Evolutionary conservation across 495 filamentous ascomycete genomes (phyloP).

Genomic region (Penicillium chermesinum): DNA sequence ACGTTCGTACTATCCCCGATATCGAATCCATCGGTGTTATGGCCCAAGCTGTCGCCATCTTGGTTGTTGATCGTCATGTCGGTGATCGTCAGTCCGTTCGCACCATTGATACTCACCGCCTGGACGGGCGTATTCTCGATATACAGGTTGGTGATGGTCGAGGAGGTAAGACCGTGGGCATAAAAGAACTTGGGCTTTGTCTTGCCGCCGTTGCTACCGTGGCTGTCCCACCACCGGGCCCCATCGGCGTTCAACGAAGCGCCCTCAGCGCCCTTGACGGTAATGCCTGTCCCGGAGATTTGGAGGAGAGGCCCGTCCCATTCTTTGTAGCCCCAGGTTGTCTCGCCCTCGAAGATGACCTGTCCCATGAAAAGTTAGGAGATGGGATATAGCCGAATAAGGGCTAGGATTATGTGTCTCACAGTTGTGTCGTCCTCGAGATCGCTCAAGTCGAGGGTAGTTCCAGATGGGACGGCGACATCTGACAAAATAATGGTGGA

Average conservation of each 20-base stretch:
- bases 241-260: slow-evolving; percentile 40
- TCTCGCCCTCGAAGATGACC: slow-evolving; percentile 49
- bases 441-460: slow-evolving; percentile 46
- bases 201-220: slow-evolving; percentile 51
- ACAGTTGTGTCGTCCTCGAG: slow-evolving; percentile 42
- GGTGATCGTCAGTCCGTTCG: slow-evolving; percentile 43
- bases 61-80: slow-evolving; percentile 57
- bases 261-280: slow-evolving; percentile 39
- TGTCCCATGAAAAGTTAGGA: slow-evolving; percentile 8
- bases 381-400: not conserved
- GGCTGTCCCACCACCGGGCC: slow-evolving; percentile 47
- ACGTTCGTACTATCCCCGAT: slow-evolving; percentile 49
- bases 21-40: slow-evolving; percentile 68
- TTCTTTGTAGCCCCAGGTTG: slow-evolving; percentile 51
- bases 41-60: slow-evolving; percentile 50
- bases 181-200: slow-evolving; percentile 57
- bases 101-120: slow-evolving; percentile 50
- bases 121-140: slow-evolving; percentile 61
- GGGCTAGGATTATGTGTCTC: slow-evolving; percentile 1
- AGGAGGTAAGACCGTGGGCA: slow-evolving; percentile 39
- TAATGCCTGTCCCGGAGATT: slow-evolving; percentile 45
- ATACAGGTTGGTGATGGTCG: slow-evolving; percentile 40
- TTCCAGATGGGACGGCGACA: slow-evolving; percentile 48
- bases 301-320: slow-evolving; percentile 47
- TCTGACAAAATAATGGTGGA: slow-evolving; percentile 44